Conservation (phyloP, 768 basidiomycete species). For the Auricularia sp. region DNA sequence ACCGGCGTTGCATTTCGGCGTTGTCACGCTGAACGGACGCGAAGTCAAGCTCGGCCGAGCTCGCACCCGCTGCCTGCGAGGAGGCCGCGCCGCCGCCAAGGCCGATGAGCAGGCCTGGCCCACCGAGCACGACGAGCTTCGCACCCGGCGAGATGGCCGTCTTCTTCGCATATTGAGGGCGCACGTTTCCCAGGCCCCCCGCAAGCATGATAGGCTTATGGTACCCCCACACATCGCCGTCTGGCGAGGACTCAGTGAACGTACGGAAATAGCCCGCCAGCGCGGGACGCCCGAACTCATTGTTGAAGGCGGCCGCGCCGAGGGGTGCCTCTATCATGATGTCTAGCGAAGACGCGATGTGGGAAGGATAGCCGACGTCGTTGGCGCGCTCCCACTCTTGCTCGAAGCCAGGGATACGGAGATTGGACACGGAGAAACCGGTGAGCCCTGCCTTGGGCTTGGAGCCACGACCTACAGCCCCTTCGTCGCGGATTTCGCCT, state of each 20-base stretch:
- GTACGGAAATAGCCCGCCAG: constrained; percentile 92
- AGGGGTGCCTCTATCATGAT: constrained; percentile 97
- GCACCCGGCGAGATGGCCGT: constrained; percentile 66
- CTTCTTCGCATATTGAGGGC: constrained; percentile 74
- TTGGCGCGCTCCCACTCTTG: constrained; percentile 82
- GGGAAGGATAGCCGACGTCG: constrained; percentile 79
- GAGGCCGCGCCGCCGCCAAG: constrained; percentile 95
- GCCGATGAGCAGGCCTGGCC: constrained; percentile 93
- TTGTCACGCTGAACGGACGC: constrained; percentile 97
- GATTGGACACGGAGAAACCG: constrained; percentile 90
- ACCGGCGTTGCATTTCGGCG: constrained; percentile 94
- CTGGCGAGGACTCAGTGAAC: constrained; percentile 68
- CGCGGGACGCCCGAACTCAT: constrained; percentile 94
- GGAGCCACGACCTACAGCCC: constrained; percentile 88
- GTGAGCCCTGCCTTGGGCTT: constrained; percentile 91
- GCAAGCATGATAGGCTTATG: constrained; percentile 99
- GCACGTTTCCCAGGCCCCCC: constrained; percentile 91
- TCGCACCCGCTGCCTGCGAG: constrained; percentile 83
- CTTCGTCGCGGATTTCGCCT: constrained; percentile 97
- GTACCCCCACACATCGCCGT: constrained; percentile 77
- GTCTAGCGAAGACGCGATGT: constrained; percentile 87
- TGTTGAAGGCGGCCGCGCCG: constrained; percentile 93
- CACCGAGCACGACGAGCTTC: constrained; percentile 86
- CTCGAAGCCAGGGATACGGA: constrained; percentile 79
- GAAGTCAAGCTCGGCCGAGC: constrained; percentile 90